Conservation (phyloP, 352 stramenopile species). For the Globisporangium heterothallicum region DNA sequence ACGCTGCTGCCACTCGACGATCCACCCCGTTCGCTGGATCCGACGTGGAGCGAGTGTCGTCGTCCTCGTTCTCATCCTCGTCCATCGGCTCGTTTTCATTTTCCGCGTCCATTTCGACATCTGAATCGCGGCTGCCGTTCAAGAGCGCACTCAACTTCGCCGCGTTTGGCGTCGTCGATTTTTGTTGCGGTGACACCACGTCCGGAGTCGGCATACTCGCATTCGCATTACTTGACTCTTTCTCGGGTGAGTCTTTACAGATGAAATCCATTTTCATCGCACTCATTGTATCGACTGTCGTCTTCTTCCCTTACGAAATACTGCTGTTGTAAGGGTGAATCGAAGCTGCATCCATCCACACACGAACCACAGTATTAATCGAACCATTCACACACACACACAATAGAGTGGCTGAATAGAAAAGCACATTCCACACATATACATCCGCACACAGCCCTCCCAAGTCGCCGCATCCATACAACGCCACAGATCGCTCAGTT, state of each 20-base stretch:
- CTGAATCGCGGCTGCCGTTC: conserved; percentile 28
- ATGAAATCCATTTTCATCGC: conserved; percentile 85
- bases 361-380: neutral
- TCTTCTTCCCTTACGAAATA: neutral
- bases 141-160: conserved; percentile 35
- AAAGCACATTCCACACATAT: too few relatives aligned
- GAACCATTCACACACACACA: neutral
- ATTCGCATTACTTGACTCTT: neutral
- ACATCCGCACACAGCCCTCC: neutral
- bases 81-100: conserved; percentile 8
- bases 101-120: conserved; percentile 25
- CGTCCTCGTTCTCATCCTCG: neutral
- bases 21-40: too few relatives aligned
- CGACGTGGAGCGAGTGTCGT: too few relatives aligned
- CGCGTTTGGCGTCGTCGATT: conserved; percentile 17
- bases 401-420: too few relatives aligned
- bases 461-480: neutral
- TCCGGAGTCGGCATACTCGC: neutral
- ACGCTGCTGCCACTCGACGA: neutral
- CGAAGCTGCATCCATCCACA: neutral
- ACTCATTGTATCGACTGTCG: conserved; percentile 50
- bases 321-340: too few relatives aligned
- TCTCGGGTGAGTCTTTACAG: conserved; percentile 47
- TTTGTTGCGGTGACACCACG: neutral
- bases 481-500: neutral